Evolutionary conservation across 148 eudicot species (phyloP).

Genomic region (Rhododendron ovatum): DNA sequence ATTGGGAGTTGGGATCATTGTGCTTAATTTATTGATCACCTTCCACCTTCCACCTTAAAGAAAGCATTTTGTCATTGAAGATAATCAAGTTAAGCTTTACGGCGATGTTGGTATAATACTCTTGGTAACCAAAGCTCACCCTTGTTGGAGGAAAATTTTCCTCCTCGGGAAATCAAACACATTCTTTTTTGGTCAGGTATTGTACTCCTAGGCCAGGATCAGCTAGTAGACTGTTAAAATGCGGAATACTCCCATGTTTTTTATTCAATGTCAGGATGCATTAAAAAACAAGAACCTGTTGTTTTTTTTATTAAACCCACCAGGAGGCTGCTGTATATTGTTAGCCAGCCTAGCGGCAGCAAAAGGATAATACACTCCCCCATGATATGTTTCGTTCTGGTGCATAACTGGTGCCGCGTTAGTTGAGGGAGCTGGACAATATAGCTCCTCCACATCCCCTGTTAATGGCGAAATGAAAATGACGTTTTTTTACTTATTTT

Average conservation of each 20-base stretch:
- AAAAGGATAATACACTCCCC: neutral
- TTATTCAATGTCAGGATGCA: neutral
- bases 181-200: neutral
- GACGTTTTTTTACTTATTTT: neutral
- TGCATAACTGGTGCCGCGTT: neutral
- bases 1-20: neutral
- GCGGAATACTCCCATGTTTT: neutral
- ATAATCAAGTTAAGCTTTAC: neutral
- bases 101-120: neutral
- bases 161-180: neutral
- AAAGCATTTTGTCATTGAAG: neutral
- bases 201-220: neutral
- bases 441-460: neutral
- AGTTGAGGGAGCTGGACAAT: neutral
- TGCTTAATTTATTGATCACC: neutral
- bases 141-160: neutral
- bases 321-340: neutral
- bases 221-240: neutral
- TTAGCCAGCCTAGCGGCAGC: neutral
- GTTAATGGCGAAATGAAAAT: neutral
- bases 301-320: neutral
- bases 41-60: neutral
- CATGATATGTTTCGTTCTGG: neutral
- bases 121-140: neutral
- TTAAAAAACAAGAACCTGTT: neutral